Base-by-base conservation (phyloP, 2,329 filamentous ascomycete genomes). In the Sordariomycetes sp. region DNA sequence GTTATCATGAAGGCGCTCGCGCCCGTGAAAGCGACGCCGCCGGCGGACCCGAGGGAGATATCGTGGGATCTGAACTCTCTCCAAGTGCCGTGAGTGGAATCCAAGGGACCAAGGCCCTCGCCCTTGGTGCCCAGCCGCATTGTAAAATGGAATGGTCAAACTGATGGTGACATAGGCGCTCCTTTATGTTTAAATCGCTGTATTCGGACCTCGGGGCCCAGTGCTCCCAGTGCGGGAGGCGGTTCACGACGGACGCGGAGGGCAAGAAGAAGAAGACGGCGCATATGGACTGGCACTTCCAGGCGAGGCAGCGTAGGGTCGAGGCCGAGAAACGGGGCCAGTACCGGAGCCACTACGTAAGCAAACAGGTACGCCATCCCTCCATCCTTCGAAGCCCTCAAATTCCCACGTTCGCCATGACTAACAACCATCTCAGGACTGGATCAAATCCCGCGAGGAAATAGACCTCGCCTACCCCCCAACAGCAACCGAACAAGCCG, bases 251-350 rank as follows among this genome's bases (percentile, higher is more conserved):
- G 4, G 88, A 89, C 54, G 82, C 85, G 13, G 84, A 88, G 62
- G 92, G 92, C 13, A 87, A 84, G 64, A 85, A 86, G 67, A 88
- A 87, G 74, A 97, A 97, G 74, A 89, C 86, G 25, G 84, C 86
- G 2, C 94, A 99, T 68, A 85, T 99, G 76, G 94, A 99, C 71
- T 99, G 94, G 94, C 94, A 99, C 70, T 99, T 99, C 73, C 85
- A 87, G 58, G 91, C 92, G 25, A 92, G 96, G 66, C 87, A 91
- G 65, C 86, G 90, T 52, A 89, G 95, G 71, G 84, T 85, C 2
- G 92, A 97, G 63, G 86, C 88, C 15, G 85, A 89, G 65, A 92
- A 89, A 68, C 82, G 89, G 60, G 90, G 89, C 35, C 88, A 95
- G 64, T 91, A 95, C 66, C 85, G 94, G 36, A 95, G 90, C 69